These are phyloP conservation scores for Phytophthora brassicae DNA, from an alignment of 352 stramenopile species.

Conservation along the genomic window DNA sequence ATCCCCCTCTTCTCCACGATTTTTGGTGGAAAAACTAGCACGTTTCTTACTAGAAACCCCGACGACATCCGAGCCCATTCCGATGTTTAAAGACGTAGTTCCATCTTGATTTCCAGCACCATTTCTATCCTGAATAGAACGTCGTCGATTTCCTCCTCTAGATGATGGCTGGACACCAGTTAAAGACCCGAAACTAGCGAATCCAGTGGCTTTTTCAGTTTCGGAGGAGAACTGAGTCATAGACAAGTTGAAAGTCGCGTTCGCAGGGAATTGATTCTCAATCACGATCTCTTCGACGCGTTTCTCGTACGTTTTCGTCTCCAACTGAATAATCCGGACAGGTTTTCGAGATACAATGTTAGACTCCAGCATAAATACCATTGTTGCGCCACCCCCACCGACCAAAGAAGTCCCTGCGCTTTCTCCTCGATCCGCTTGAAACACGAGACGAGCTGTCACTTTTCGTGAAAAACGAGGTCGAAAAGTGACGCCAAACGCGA, in stretches of 20 bases:
- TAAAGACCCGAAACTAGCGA: background rate
- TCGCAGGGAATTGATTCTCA: constrained; percentile 84
- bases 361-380: constrained; percentile 90
- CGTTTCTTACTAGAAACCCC: constrained; percentile 4
- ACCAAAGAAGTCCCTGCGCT: constrained; percentile 18
- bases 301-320: constrained; percentile 81
- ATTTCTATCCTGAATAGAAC: background rate
- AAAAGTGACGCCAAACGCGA: constrained; percentile 83
- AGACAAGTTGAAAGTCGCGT: constrained; percentile 71
- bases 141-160: constrained; percentile 16
- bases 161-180: constrained; percentile 11
- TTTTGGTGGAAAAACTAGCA: constrained; percentile 19
- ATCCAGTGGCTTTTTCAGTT: constrained; percentile 1
- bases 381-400: constrained; percentile 56
- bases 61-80: constrained; percentile 3
- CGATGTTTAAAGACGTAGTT: constrained; percentile 9
- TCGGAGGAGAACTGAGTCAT: constrained; percentile 50
- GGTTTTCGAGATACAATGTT: constrained; percentile 79
- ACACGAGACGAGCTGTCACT: constrained; percentile 87
- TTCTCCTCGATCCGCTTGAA: constrained; percentile 67
- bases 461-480: constrained; percentile 84
- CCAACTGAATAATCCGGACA: constrained; percentile 78
- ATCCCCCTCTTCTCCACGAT: constrained; percentile 40
- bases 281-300: constrained; percentile 77
- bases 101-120: constrained; percentile 2